These are phyloP conservation scores for Carallia pectinifolia DNA, from an alignment of 345 rosid genomes.

Conservation along the genomic window DNA sequence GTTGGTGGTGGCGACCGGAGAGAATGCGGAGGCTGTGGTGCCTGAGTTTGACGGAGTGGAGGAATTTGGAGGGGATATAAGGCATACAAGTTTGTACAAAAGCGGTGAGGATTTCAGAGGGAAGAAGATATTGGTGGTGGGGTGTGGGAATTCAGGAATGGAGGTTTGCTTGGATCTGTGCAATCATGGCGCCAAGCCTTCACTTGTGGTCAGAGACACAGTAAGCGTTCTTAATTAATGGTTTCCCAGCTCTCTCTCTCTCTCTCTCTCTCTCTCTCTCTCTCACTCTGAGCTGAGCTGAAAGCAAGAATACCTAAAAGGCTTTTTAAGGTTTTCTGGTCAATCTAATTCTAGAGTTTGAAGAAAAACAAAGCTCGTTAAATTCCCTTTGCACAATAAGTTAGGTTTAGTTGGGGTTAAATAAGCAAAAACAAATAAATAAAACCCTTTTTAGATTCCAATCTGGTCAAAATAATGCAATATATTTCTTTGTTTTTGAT, in stretches of 20 bases:
- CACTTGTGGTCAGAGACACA: conserved; percentile 45
- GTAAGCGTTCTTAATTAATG: conserved; percentile 20
- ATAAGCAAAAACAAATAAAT: too few species aligned
- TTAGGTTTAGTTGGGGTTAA: neutral
- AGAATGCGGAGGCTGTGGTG: conserved; percentile 46
- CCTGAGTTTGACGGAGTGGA: conserved; percentile 46
- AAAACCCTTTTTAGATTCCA: too few species aligned
- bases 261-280: neutral
- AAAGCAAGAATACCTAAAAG: too few species aligned
- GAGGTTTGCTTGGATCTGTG: conserved; percentile 53
- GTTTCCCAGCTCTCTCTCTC: neutral
- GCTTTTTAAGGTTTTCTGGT: neutral
- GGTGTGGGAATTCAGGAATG: conserved; percentile 65
- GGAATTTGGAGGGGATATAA: conserved; percentile 38
- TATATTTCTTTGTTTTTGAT: too few species aligned
- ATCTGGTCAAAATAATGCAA: too few species aligned
- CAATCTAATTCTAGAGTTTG: conserved; percentile 5
- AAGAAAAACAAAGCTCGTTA: too few species aligned
- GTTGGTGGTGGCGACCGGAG: conserved; percentile 59
- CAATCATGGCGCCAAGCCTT: conserved; percentile 45
- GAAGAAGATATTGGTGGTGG: conserved; percentile 50
- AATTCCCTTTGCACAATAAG: neutral
- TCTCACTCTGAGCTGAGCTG: neutral
- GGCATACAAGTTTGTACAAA: conserved; percentile 42
- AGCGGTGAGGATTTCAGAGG: conserved; percentile 36